These are phyloP conservation scores for Thermothielavioides terrestris DNA, from an alignment of 495 filamentous ascomycete species.

Conservation along the genomic window DNA sequence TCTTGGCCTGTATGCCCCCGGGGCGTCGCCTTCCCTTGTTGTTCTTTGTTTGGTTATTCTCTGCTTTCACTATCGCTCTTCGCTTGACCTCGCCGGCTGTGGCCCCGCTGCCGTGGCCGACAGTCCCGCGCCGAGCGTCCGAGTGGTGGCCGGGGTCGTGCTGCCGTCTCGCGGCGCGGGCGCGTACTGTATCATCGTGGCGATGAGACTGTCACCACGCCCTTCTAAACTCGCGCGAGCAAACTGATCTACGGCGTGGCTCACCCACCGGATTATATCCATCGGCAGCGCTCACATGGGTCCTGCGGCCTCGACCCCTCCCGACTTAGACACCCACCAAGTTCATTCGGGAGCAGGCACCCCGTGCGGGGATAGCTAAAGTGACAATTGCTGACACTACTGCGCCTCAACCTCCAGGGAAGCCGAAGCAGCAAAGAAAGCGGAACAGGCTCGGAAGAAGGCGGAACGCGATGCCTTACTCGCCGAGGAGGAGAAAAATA, in stretches of 20 bases:
- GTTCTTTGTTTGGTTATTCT: neutral
- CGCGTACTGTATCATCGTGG: neutral
- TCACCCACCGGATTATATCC: neutral
- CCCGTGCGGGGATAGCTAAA: neutral
- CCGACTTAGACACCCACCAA: neutral
- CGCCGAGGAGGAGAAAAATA: slow-evolving; percentile 74
- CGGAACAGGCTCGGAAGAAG: slow-evolving; percentile 77
- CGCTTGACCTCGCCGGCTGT: neutral
- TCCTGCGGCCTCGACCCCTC: neutral
- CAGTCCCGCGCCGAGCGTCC: neutral
- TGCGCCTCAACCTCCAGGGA: slow-evolving; percentile 46
- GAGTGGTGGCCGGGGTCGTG: neutral
- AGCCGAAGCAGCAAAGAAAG: slow-evolving; percentile 75
- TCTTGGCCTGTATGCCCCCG: too few species aligned
- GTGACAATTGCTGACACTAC: slow-evolving; percentile 10
- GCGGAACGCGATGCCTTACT: slow-evolving; percentile 76
- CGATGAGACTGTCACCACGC: too few species aligned
- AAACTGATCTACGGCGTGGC: too few species aligned
- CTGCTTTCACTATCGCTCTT: neutral
- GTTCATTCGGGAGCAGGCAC: neutral
- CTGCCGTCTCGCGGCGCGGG: neutral
- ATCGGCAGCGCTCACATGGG: neutral
- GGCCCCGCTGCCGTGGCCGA: too few species aligned
- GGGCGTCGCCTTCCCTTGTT: neutral
- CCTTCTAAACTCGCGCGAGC: too few species aligned